Percentiles rank a stretch among this genome's conserved stretches.
phyloP scores from a whole-genome alignment of 257 asterid species.

The Lycium barbarum region DNA sequence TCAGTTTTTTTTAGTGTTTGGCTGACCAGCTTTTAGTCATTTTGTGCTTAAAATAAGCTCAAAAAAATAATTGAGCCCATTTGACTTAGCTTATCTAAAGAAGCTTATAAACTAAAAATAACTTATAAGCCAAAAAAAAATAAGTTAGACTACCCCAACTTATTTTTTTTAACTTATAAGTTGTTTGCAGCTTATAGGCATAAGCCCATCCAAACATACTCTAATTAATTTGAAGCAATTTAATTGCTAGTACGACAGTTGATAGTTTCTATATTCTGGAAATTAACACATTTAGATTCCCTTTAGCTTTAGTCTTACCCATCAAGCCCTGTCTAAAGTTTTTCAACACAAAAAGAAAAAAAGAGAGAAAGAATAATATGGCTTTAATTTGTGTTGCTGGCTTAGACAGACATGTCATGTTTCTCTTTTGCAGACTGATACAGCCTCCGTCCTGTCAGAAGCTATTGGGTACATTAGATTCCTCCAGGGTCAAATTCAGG shows the following conservation, averaged over 20 bases:
- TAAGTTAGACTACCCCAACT: no score
- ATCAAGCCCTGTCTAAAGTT: conserved; percentile 51
- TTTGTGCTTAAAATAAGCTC: no score
- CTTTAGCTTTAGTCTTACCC: conserved; percentile 40
- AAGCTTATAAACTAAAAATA: no score
- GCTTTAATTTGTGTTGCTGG: conserved; percentile 37
- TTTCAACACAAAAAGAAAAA: conserved; percentile 44
- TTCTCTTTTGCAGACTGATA: conserved; percentile 97
- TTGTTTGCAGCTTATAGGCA: no score
- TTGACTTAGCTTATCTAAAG: no score
- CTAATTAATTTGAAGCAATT: conserved; percentile 16
- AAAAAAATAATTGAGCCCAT: no score
- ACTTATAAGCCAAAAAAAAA: no score
- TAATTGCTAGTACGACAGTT: neutral
- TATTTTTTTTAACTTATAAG: no score
- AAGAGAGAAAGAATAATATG: conserved; percentile 37
- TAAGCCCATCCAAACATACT: no score
- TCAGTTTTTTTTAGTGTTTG: no score
- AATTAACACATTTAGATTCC: neutral
- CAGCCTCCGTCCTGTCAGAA: conserved; percentile 99
- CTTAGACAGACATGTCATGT: conserved; percentile 39
- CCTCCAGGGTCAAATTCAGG: conserved; percentile 95
- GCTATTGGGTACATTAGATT: conserved; percentile 92
- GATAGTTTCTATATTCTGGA: conserved; percentile 34
- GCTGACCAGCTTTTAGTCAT: no score